Conservation (phyloP, 139 green algal species). For the Desmodesmus armatus region DNA sequence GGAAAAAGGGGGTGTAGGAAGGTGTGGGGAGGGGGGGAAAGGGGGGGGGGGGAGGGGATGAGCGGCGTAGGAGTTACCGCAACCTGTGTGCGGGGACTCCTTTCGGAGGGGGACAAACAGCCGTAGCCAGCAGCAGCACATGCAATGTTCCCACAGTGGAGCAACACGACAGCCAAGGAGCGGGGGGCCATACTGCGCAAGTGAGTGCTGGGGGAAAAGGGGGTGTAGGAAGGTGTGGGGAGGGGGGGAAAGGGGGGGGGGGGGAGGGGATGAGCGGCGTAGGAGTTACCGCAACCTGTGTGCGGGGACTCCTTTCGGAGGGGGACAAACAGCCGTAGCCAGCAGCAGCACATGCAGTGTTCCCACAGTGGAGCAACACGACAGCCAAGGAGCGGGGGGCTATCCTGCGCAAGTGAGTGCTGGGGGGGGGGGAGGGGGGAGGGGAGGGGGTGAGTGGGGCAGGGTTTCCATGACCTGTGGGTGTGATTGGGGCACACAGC, state of each 20-base stretch:
- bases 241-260: no score
- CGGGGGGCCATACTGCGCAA: conserved; percentile 67
- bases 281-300: neutral
- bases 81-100: neutral
- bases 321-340: no score
- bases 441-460: no score
- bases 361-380: conserved; percentile 66
- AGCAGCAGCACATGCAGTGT: conserved; percentile 70
- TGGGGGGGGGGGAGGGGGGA: no score
- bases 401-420: conserved; percentile 73
- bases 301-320: neutral
- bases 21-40: no score
- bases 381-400: conserved; percentile 72
- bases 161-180: conserved; percentile 66
- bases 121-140: conserved; percentile 70
- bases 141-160: conserved; percentile 76
- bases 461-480: neutral
- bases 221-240: no score
- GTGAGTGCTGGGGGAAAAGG: no score
- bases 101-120: no score
- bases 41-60: neutral
- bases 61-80: no score
- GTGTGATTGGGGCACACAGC: conserved; percentile 53
- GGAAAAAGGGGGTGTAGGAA: no score
- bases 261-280: neutral